phyloP scores from a whole-genome alignment of 495 filamentous ascomycete species.

The Amniculicola lignicola region DNA sequence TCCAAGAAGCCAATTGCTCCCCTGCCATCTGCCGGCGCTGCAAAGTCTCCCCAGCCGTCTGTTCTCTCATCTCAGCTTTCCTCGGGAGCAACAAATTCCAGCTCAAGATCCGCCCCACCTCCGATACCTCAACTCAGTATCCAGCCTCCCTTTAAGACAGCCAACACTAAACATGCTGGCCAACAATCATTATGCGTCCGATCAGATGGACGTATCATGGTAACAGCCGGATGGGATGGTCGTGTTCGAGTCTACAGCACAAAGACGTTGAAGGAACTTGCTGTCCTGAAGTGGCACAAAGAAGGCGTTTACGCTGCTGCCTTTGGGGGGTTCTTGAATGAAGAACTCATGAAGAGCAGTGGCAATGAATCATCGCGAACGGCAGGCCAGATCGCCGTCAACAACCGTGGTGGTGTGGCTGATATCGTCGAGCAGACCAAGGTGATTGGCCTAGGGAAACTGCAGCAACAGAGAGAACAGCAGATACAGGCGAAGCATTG shows the following conservation, averaged over 20 bases:
- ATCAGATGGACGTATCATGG: constrained; percentile 77
- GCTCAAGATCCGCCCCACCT: constrained; percentile 21
- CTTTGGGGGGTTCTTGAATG: constrained; percentile 54
- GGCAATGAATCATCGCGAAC: not conserved
- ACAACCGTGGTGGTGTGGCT: not conserved
- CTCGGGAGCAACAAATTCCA: not conserved
- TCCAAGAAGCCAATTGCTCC: not conserved
- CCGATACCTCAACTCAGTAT: constrained; percentile 33
- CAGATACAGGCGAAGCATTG: constrained; percentile 75
- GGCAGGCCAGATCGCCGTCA: constrained; percentile 7
- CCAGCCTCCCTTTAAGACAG: constrained; percentile 27
- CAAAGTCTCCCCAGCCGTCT: not conserved
- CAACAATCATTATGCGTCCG: constrained; percentile 80
- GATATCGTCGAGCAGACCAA: not conserved
- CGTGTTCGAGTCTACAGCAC: constrained; percentile 74
- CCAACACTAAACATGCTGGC: constrained; percentile 80
- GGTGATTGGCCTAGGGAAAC: constrained; percentile 20
- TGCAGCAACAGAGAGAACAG: constrained; percentile 44
- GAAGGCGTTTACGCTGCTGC: constrained; percentile 83
- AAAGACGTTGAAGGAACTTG: constrained; percentile 80
- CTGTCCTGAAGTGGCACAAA: constrained; percentile 93
- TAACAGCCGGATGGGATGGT: constrained; percentile 91
- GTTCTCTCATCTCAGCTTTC: constrained; percentile 13
- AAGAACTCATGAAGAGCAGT: constrained; percentile 28
- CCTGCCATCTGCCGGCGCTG: not conserved